These are phyloP conservation scores for Xylaria sp. DNA, from an alignment of 2,329 filamentous ascomycete species.

Conservation along the genomic window DNA sequence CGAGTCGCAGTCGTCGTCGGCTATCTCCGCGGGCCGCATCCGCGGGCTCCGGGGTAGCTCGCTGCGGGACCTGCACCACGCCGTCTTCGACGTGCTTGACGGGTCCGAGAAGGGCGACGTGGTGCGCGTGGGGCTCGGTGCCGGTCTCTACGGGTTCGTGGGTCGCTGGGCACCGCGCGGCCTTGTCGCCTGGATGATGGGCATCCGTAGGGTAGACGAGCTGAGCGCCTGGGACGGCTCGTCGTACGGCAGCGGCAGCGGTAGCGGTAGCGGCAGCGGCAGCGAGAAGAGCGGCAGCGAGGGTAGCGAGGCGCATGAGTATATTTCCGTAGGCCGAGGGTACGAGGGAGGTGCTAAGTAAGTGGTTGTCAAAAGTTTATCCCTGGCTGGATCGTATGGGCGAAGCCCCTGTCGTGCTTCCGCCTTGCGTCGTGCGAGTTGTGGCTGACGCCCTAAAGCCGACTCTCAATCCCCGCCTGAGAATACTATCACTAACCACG, in stretches of 20 bases:
- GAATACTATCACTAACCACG: constrained; percentile 16
- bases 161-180: constrained; percentile 78
- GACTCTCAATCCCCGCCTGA: too few relatives aligned
- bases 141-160: constrained; percentile 82
- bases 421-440: too few relatives aligned
- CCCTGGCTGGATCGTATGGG: too few relatives aligned
- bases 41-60: constrained; percentile 71
- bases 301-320: constrained; percentile 40
- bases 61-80: constrained; percentile 79
- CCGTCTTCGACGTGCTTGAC: constrained; percentile 88
- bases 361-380: too few relatives aligned
- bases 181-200: constrained; percentile 93
- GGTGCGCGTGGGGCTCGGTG: constrained; percentile 83
- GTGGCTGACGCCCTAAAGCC: too few relatives aligned
- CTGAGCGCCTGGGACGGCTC: constrained; percentile 59
- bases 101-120: constrained; percentile 64
- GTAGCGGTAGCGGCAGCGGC: constrained; percentile 29
- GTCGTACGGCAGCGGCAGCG: constrained; percentile 46
- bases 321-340: constrained; percentile 48
- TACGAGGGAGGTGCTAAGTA: constrained; percentile 22
- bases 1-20: constrained; percentile 58
- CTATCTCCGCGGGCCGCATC: constrained; percentile 61
- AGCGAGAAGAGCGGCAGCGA: constrained; percentile 39
- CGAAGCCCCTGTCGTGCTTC: too few relatives aligned
- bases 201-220: constrained; percentile 68